phyloP scores from a whole-genome alignment of 2,329 filamentous ascomycete genomes.

The Phoma sp. region DNA sequence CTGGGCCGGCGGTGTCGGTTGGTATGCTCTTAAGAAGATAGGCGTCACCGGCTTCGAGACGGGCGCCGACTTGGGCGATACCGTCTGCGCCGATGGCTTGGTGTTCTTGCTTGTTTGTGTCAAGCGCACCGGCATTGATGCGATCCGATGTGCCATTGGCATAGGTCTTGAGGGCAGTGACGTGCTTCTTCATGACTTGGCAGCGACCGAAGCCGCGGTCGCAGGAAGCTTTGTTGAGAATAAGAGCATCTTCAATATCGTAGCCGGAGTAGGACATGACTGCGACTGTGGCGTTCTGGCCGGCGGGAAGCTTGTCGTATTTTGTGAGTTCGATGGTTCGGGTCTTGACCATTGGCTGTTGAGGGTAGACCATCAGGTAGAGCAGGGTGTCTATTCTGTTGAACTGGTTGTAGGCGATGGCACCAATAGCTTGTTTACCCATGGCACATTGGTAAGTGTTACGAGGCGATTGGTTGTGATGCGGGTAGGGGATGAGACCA shows the following conservation, averaged over 20 bases:
- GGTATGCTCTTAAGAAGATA: constrained; percentile 92
- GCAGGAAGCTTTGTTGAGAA: constrained; percentile 93
- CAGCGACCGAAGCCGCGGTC: constrained; percentile 96
- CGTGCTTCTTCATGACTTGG: constrained; percentile 97
- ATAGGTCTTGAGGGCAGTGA: constrained; percentile 85
- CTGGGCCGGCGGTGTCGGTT: constrained; percentile 75
- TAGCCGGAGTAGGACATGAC: constrained; percentile 99
- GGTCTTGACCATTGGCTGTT: constrained; percentile 96
- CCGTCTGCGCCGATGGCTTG: constrained; percentile 84
- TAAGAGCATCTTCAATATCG: constrained; percentile 97
- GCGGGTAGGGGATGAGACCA: constrained; percentile 94
- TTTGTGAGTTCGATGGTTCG: constrained; percentile 96
- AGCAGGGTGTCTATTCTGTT: constrained; percentile 94
- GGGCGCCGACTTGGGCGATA: constrained; percentile 83
- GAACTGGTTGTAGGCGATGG: constrained; percentile 98
- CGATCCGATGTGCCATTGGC: constrained; percentile 75
- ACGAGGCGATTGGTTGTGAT: constrained; percentile 97
- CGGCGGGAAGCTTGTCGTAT: constrained; percentile 95
- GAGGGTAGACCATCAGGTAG: constrained; percentile 96
- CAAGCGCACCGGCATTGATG: constrained; percentile 52
- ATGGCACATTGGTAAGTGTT: constrained; percentile 99
- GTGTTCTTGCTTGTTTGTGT: constrained; percentile 64
- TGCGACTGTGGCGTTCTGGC: constrained; percentile 95
- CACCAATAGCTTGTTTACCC: constrained; percentile 99
- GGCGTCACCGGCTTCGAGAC: constrained; percentile 78